Conservation (phyloP, 768 basidiomycete species). For the Mycena capillaripes region DNA sequence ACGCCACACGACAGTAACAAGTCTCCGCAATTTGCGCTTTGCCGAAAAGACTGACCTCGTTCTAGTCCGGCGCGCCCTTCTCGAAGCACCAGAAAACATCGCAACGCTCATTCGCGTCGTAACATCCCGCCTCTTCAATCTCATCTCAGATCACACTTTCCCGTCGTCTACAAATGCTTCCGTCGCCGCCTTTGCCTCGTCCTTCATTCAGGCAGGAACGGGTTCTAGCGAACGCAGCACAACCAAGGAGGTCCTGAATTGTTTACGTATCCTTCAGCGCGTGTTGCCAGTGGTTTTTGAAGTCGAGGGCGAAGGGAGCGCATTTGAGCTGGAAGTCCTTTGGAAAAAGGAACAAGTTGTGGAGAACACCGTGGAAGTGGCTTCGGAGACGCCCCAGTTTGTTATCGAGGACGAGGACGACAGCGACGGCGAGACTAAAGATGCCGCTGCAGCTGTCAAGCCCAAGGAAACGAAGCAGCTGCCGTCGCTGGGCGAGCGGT, state of each 20-base stretch:
- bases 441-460: slow-evolving; percentile 41
- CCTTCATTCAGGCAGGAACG: slow-evolving; percentile 73
- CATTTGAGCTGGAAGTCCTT: slow-evolving; percentile 84
- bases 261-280: slow-evolving; percentile 90
- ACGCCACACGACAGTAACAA: slow-evolving; percentile 83
- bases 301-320: slow-evolving; percentile 76
- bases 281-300: slow-evolving; percentile 93
- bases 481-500: slow-evolving; percentile 85
- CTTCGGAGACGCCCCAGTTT: slow-evolving; percentile 71
- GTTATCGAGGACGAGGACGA: slow-evolving; percentile 92
- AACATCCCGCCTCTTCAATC: slow-evolving; percentile 76
- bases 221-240: slow-evolving; percentile 71
- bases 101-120: slow-evolving; percentile 84
- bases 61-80: slow-evolving; percentile 84
- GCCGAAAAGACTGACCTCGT: slow-evolving; percentile 21
- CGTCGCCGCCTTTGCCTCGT: slow-evolving; percentile 76
- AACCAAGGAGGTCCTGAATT: slow-evolving; percentile 91
- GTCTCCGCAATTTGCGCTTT: slow-evolving; percentile 16
- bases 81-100: slow-evolving; percentile 89
- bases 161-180: slow-evolving; percentile 70
- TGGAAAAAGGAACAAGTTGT: slow-evolving; percentile 80
- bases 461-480: slow-evolving; percentile 59
- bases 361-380: slow-evolving; percentile 46
- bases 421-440: slow-evolving; percentile 57
- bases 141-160: slow-evolving; percentile 86